These are phyloP conservation scores for Cucurbita ficifolia DNA, from an alignment of 306 rosid genomes.

Conservation along the genomic window DNA sequence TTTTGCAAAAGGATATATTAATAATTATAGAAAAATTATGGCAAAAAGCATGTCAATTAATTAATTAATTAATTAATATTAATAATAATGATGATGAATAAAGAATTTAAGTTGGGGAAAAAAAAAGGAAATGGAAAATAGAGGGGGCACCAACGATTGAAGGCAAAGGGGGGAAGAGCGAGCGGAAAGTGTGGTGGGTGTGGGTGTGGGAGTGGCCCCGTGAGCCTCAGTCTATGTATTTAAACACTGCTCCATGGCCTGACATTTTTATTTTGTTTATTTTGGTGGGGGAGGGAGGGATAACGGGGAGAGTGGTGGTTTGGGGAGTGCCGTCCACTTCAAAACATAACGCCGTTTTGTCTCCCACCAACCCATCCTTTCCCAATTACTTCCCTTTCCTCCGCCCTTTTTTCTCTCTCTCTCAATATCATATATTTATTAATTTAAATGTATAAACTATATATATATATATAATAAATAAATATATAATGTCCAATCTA, in stretches of 20 bases:
- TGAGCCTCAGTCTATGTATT: not conserved
- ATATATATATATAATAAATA: no score
- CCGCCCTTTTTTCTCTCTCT: not conserved
- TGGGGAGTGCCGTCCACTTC: not conserved
- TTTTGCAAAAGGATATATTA: not conserved
- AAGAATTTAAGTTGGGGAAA: not conserved
- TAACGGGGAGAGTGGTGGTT: not conserved
- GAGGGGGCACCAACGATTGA: not conserved
- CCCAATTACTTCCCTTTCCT: not conserved
- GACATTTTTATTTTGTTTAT: not conserved
- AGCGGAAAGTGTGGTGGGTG: not conserved
- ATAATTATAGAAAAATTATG: no score
- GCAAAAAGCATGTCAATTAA: no score
- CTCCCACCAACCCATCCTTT: constrained; percentile 10
- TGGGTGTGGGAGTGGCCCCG: not conserved
- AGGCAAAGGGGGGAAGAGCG: not conserved
- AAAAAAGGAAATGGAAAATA: no score
- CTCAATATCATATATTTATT: not conserved
- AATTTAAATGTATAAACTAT: no score
- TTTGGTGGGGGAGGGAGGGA: not conserved
- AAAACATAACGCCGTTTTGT: constrained; percentile 11
- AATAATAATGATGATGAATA: no score
- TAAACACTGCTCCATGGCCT: not conserved
- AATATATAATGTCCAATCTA: not conserved
- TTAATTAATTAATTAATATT: no score